Percentiles rank a stretch among this genome's conserved stretches.
phyloP scores from a whole-genome alignment of 768 basidiomycete genomes.

The Termitomyces heimii region DNA sequence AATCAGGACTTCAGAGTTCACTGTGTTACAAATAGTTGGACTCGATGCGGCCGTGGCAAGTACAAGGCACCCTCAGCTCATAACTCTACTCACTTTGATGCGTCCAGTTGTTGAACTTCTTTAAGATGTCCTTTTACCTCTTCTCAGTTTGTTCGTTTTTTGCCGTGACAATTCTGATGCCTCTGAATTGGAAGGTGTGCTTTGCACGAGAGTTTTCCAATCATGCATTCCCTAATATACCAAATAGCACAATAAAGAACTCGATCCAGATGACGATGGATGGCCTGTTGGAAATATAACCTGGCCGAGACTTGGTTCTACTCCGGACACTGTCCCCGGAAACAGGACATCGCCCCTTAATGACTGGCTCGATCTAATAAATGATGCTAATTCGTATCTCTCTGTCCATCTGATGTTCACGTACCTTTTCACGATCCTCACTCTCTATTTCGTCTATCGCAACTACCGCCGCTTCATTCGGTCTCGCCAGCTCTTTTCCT shows the following conservation, averaged over 20 bases:
- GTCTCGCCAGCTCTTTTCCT: constrained; percentile 86
- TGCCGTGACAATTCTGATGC: constrained; percentile 84
- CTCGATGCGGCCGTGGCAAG: constrained; percentile 93
- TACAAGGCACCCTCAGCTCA: background rate
- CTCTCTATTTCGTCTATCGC: constrained; percentile 80
- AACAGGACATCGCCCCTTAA: constrained; percentile 31
- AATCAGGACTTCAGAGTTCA: constrained; percentile 83
- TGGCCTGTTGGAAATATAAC: constrained; percentile 37
- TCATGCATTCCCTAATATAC: constrained; percentile 1
- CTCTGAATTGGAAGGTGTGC: constrained; percentile 86
- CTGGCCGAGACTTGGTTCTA: constrained; percentile 35
- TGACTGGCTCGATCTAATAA: constrained; percentile 85
- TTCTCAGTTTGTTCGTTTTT: constrained; percentile 85
- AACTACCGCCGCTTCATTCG: constrained; percentile 89
- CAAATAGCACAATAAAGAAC: constrained; percentile 63
- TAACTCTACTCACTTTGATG: background rate
- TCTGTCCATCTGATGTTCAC: constrained; percentile 90
- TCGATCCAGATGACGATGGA: constrained; percentile 47
- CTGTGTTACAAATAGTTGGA: constrained; percentile 93
- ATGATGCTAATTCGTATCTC: constrained; percentile 85
- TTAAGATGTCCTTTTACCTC: constrained; percentile 91
- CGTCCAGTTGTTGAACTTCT: constrained; percentile 81
- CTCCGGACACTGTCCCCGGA: constrained; percentile 15
- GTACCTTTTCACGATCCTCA: constrained; percentile 85
- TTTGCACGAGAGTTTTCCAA: background rate